Conservation (phyloP, 805 yeast genomes). For the Ogataea naganishii region DNA sequence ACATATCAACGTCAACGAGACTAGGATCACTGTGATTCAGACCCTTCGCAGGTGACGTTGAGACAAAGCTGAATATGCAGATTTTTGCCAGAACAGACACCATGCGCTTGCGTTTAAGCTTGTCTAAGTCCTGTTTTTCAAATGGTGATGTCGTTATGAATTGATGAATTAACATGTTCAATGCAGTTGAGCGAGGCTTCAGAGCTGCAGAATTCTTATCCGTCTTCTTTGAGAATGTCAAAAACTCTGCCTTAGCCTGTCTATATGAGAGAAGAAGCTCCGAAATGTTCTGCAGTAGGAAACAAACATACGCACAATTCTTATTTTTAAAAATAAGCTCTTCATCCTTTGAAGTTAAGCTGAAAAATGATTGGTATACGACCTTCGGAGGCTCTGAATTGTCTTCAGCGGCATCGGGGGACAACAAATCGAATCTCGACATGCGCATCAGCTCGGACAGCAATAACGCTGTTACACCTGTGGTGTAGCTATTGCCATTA, state of each 20-base stretch:
- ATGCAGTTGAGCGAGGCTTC: constrained; percentile 69
- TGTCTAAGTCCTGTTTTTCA: constrained; percentile 23
- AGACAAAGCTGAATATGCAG: constrained; percentile 52
- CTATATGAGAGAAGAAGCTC: constrained; percentile 75
- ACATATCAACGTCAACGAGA: constrained; percentile 58
- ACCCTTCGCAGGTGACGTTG: constrained; percentile 47
- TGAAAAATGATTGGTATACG: too few species aligned
- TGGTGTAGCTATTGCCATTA: constrained; percentile 5
- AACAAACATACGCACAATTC: constrained; percentile 58
- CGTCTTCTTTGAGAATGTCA: constrained; percentile 62
- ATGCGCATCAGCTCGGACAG: neutral
- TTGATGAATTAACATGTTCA: constrained; percentile 72
- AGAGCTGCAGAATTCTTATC: constrained; percentile 23
- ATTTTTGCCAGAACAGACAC: constrained; percentile 56
- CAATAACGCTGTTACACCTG: neutral
- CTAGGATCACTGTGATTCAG: constrained; percentile 35
- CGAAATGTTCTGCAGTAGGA: constrained; percentile 54
- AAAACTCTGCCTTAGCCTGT: constrained; percentile 71
- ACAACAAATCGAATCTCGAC: constrained; percentile 6
- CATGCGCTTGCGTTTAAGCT: constrained; percentile 41
- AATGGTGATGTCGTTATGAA: constrained; percentile 49
- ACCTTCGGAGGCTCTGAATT: constrained; percentile 15
- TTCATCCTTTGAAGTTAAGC: too few species aligned
- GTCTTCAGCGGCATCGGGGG: constrained; percentile 9
- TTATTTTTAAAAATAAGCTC: constrained; percentile 35